Percentiles rank a stretch among this genome's conserved stretches.
These are phyloP conservation scores for Sarocladium kiliense DNA, from an alignment of 2,329 filamentous ascomycete genomes.

Conservation along the genomic window DNA sequence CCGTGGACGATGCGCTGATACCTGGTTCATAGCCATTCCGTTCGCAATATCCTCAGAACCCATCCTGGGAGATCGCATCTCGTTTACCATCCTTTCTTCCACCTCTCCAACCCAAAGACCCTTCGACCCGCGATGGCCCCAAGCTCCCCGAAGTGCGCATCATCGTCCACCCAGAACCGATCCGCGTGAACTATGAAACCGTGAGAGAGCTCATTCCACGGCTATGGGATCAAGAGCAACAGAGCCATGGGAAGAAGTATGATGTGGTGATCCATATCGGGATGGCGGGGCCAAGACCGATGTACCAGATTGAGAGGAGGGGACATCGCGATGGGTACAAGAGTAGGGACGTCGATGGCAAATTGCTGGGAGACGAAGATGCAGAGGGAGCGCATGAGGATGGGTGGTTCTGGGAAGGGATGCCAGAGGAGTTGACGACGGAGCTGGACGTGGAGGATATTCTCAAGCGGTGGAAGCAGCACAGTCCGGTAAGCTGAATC, in stretches of 20 bases:
- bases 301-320: slow-evolving; percentile 66
- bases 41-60: slow-evolving; percentile 65
- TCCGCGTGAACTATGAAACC: slow-evolving; percentile 66
- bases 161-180: slow-evolving; percentile 57
- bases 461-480: slow-evolving; percentile 47
- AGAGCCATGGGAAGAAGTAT: slow-evolving; percentile 27
- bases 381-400: slow-evolving; percentile 41
- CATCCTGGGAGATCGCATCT: slow-evolving; percentile 73
- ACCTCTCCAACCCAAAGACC: slow-evolving; percentile 38
- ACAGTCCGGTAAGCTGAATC: slow-evolving; percentile 38
- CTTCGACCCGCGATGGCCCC: slow-evolving; percentile 21
- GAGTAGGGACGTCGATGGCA: slow-evolving; percentile 64
- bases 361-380: slow-evolving; percentile 46
- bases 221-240: slow-evolving; percentile 45
- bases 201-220: slow-evolving; percentile 59
- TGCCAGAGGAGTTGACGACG: slow-evolving; percentile 51
- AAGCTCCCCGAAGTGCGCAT: slow-evolving; percentile 50
- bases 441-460: slow-evolving; percentile 55
- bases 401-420: slow-evolving; percentile 47
- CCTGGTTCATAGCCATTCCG: slow-evolving; percentile 63
- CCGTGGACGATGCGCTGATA: background rate
- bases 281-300: slow-evolving; percentile 60
- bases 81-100: slow-evolving; percentile 62
- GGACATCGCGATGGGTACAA: slow-evolving; percentile 69
- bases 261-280: slow-evolving; percentile 75